Conservation (phyloP, 2,329 filamentous ascomycete genomes). For the Xylaria sp. region DNA sequence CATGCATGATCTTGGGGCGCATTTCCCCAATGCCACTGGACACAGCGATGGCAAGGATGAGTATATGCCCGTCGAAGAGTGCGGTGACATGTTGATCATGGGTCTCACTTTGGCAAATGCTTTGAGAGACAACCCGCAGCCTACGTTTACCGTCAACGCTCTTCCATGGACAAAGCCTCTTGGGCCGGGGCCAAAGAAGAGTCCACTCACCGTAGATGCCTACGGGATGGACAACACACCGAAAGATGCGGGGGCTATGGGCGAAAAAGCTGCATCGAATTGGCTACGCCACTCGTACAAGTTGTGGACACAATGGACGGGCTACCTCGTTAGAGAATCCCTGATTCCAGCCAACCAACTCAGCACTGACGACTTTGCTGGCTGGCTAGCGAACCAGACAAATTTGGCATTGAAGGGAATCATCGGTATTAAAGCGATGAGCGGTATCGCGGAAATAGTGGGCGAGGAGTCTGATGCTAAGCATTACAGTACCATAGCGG, state of each 20-base stretch:
- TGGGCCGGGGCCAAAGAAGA: slow-evolving; percentile 36
- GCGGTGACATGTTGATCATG: slow-evolving; percentile 82
- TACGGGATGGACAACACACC: slow-evolving; percentile 70
- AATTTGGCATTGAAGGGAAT: slow-evolving; percentile 82
- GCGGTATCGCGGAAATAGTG: slow-evolving; percentile 70
- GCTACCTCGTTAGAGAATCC: slow-evolving; percentile 76
- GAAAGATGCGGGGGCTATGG: slow-evolving; percentile 61
- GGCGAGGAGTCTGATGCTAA: slow-evolving; percentile 68
- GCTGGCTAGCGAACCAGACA: slow-evolving; percentile 78
- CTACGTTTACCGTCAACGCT: slow-evolving; percentile 65
- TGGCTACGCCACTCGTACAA: slow-evolving; percentile 67
- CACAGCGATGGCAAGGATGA: slow-evolving; percentile 76
- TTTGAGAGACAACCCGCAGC: slow-evolving; percentile 69
- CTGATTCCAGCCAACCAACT: slow-evolving; percentile 78
- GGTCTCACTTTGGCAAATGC: slow-evolving; percentile 81
- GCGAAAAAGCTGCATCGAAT: slow-evolving; percentile 53
- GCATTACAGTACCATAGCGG: slow-evolving; percentile 71
- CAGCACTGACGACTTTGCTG: slow-evolving; percentile 82
- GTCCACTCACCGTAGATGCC: slow-evolving; percentile 40
- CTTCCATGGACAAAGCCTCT: slow-evolving; percentile 33
- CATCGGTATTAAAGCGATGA: slow-evolving; percentile 82
- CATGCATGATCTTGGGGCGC: slow-evolving; percentile 79
- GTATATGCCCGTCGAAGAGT: slow-evolving; percentile 81
- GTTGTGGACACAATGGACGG: slow-evolving; percentile 81
- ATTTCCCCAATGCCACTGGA: slow-evolving; percentile 82